A percentile compares a stretch with the other conserved stretches of the same genome.
These are phyloP conservation scores for Neurospora tetrasperma DNA, from an alignment of 495 filamentous ascomycete genomes.

Conservation along the genomic window DNA sequence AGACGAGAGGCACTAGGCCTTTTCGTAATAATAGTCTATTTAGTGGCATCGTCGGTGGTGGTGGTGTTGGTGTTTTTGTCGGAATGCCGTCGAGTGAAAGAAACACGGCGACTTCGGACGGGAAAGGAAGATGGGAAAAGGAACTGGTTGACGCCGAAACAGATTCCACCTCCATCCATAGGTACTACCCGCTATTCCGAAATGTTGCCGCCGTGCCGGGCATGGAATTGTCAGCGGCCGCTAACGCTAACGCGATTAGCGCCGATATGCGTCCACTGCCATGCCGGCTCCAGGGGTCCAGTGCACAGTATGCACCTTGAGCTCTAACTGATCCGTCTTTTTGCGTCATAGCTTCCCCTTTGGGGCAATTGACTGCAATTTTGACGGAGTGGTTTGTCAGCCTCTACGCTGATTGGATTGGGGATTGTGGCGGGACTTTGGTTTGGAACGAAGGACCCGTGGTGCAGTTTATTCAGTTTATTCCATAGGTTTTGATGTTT, in stretches of 20 bases:
- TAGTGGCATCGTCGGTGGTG: constrained; percentile 11
- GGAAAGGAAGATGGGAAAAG: background rate
- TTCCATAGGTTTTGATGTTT: background rate
- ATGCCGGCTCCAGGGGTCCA: background rate
- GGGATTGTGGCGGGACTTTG: background rate
- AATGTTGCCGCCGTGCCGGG: background rate
- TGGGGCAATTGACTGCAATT: background rate
- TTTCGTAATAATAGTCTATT: constrained; percentile 13
- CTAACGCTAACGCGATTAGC: background rate
- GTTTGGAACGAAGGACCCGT: background rate
- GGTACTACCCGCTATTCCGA: background rate
- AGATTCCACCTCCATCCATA: background rate
- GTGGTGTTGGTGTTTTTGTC: background rate
- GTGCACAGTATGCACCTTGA: background rate
- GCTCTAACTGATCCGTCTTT: background rate
- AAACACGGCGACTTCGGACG: background rate
- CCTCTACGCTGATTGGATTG: background rate
- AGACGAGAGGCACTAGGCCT: constrained; percentile 19
- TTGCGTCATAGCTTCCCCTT: constrained; percentile 18
- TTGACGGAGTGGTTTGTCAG: background rate
- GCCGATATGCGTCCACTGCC: background rate
- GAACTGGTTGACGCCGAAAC: background rate
- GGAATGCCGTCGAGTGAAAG: background rate
- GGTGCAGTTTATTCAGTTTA: background rate
- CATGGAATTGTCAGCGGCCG: background rate